These are phyloP conservation scores for Colletotrichum costaricense DNA, from an alignment of 2,329 filamentous ascomycete species.

Conservation along the genomic window DNA sequence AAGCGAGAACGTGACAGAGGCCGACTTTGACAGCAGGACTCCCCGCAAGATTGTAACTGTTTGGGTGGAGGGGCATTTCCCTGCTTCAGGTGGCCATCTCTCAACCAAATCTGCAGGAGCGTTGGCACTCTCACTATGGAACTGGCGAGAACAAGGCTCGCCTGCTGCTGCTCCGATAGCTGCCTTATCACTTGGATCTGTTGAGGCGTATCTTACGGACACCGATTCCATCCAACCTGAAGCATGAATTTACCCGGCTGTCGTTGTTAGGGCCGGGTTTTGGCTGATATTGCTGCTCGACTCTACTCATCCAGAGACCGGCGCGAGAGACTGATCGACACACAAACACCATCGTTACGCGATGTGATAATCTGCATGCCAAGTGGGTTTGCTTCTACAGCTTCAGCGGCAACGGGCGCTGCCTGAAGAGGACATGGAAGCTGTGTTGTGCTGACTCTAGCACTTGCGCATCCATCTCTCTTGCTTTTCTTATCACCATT, in stretches of 20 bases:
- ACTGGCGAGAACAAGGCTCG: background rate
- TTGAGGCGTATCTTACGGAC: background rate
- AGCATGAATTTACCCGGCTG: background rate
- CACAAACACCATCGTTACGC: background rate
- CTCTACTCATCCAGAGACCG: background rate
- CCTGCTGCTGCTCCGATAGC: background rate
- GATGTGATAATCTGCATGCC: background rate
- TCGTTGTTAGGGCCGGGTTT: background rate
- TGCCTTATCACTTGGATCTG: background rate
- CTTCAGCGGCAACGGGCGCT: background rate
- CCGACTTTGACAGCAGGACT: background rate
- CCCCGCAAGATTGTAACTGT: background rate
- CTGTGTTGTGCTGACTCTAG: too few species aligned
- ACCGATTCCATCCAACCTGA: background rate
- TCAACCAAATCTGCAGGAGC: background rate
- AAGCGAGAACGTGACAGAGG: conserved; percentile 1
- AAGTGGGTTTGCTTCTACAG: conserved; percentile 3
- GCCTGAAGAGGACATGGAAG: background rate
- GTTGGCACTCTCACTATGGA: background rate
- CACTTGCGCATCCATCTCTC: too few species aligned
- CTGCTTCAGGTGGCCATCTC: background rate
- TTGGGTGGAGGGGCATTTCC: background rate
- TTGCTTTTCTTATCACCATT: background rate
- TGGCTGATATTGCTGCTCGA: background rate
- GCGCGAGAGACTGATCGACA: background rate